These are phyloP conservation scores for Cochlearia excelsa DNA, from an alignment of 345 rosid species.

Conservation along the genomic window DNA sequence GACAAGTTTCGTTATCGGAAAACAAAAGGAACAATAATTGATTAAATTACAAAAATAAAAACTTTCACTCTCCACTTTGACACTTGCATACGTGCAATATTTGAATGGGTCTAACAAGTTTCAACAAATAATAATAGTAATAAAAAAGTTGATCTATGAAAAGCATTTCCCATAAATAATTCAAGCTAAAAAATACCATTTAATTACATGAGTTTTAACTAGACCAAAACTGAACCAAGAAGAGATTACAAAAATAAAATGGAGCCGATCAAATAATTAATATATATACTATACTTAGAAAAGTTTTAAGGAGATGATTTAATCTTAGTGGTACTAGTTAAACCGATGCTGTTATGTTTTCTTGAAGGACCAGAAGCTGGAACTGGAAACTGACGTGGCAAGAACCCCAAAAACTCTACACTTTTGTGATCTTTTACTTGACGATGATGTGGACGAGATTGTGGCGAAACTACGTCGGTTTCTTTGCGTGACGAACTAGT, in stretches of 20 bases:
- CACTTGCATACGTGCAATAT: slow-evolving; percentile 18
- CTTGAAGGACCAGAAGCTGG: slow-evolving; percentile 93
- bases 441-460: background rate
- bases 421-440: slow-evolving; percentile 26
- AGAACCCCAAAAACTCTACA: slow-evolving; percentile 57
- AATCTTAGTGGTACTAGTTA: slow-evolving; percentile 26
- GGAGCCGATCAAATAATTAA: background rate
- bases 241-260: slow-evolving; percentile 5
- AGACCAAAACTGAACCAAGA: background rate
- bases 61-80: slow-evolving; percentile 1
- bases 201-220: slow-evolving; percentile 26
- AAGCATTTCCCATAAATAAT: slow-evolving; percentile 15
- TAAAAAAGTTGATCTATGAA: slow-evolving; percentile 8
- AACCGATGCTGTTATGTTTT: slow-evolving; percentile 86
- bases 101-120: slow-evolving; percentile 15
- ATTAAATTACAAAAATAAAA: slow-evolving; percentile 8
- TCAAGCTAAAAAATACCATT: slow-evolving; percentile 12
- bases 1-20: too few relatives aligned
- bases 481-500: slow-evolving; percentile 27
- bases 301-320: slow-evolving; percentile 30
- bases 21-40: slow-evolving; percentile 6
- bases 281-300: too few relatives aligned
- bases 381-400: slow-evolving; percentile 74
- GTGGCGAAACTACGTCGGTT: slow-evolving; percentile 28
- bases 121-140: background rate